Base-by-base conservation (phyloP, 2,329 filamentous ascomycete genomes). In the Fusarium haematococcum region DNA sequence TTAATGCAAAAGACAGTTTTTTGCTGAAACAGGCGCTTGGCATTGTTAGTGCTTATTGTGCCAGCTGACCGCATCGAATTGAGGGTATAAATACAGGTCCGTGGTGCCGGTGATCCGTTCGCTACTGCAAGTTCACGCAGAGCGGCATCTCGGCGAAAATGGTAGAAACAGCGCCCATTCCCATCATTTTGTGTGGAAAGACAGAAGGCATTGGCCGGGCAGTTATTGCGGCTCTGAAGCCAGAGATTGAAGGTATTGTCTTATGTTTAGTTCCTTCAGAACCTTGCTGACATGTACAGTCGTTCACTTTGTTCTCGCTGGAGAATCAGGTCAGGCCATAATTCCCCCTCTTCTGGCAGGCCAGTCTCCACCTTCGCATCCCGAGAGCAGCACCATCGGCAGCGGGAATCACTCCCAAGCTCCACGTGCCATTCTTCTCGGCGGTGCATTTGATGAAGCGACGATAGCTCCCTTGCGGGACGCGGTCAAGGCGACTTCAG, bases 141-240 rank as follows among this genome's bases (percentile, higher is more conserved):
- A 50, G 9, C 45, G 10, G 27, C 48, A 52, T 50, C 3, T 1
- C 18, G 20, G 27, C 6, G 10, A 63, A 39, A 4, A 74, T 74
- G 71, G 5, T 52, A 6, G 45, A 39, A 1, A 2, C 39, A 23
- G 11, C 1, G 1, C 33, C 69, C 0, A 73, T 75, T 1, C 69
- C 72, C 3, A 75, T 75, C 3, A 60, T 75, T 6, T 56, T 75
- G 4, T 75, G 72, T 3, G 72, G 69, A 20, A 75, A 75, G 25
- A 63, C 72, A 13, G 72, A 75, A 16, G 63, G 35, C 1, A 63
- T 75, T 1, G 72, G 72, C 0, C 37, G 32, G 7, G 60, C 20
- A 4, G 69, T 75, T 5, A 62, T 73, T 14, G 69, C 63, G 1
- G 33, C 72, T 1, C 9, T 75, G 1, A 75, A 65, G 41, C 72